Percentiles rank a stretch among this genome's conserved stretches.
phyloP scores from a whole-genome alignment of 805 yeast genomes.

The Kuraishia cidri region DNA sequence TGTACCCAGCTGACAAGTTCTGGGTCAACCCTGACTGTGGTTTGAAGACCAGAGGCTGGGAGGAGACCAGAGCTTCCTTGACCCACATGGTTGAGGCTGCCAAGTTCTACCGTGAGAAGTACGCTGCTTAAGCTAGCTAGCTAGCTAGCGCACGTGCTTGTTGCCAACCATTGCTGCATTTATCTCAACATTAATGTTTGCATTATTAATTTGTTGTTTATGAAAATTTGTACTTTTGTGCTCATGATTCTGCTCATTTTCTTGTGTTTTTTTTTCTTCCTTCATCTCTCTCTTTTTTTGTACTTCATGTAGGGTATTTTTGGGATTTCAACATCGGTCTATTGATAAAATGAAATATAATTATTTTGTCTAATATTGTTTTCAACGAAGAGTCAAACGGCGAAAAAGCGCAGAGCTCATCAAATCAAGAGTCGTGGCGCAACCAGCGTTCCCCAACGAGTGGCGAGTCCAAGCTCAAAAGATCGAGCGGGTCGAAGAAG shows the following conservation, averaged over 20 bases:
- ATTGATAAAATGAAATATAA: conserved; percentile 1
- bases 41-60: conserved; percentile 99
- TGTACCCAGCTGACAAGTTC: conserved; percentile 95
- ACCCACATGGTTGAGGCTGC: conserved; percentile 99
- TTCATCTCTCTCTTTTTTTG: conserved; percentile 7
- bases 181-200: conserved; percentile 28
- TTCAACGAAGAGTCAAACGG: too few relatives aligned
- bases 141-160: too few relatives aligned
- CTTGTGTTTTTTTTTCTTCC: conserved; percentile 2
- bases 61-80: conserved; percentile 89
- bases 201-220: conserved; percentile 6
- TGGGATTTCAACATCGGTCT: conserved; percentile 41
- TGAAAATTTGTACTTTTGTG: conserved; percentile 4
- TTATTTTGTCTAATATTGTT: background rate
- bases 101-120: conserved; percentile 70
- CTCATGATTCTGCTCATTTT: conserved; percentile 8
- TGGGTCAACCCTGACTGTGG: conserved; percentile 99
- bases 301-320: conserved; percentile 8
- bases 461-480: too few relatives aligned
- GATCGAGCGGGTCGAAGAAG: too few relatives aligned
- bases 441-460: too few relatives aligned
- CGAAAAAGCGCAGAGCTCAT: too few relatives aligned
- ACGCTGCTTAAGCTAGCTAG: conserved; percentile 18
- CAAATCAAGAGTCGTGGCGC: too few relatives aligned
- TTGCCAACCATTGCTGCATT: conserved; percentile 15